Percentiles rank a stretch among this genome's conserved stretches.
Evolutionary conservation across 129 eudicot genomes (phyloP).

Genomic region (sunflower (Helianthus annuus)): HanXRQr2.0-SUNRISE NC_035449.2:137836229-137836728

Average conservation of each 20-base stretch:
- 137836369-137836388: constrained; percentile 76
- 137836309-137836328: constrained; percentile 67
- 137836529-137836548: constrained; percentile 56
- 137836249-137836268: background rate
- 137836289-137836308: constrained; percentile 63
- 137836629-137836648: constrained; percentile 68
- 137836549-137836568: constrained; percentile 79
- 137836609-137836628: constrained; percentile 81
- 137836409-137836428: constrained; percentile 62
- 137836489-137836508: constrained; percentile 57
- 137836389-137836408: constrained; percentile 59
- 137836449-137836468: constrained; percentile 49
- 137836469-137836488: constrained; percentile 52
- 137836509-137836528: constrained; percentile 75
- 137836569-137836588: constrained; percentile 61
- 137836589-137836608: constrained; percentile 70
- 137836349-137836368: constrained; percentile 72
- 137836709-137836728: constrained; percentile 54
- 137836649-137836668: constrained; percentile 45
- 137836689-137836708: constrained; percentile 60
- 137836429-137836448: constrained; percentile 85
- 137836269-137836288: background rate
- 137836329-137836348: constrained; percentile 52
- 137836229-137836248: too few relatives aligned
- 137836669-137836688: constrained; percentile 60